Evolutionary conservation across 208 protist genomes (phyloP).

Genomic region (Leishmania martiniquensis): DNA sequence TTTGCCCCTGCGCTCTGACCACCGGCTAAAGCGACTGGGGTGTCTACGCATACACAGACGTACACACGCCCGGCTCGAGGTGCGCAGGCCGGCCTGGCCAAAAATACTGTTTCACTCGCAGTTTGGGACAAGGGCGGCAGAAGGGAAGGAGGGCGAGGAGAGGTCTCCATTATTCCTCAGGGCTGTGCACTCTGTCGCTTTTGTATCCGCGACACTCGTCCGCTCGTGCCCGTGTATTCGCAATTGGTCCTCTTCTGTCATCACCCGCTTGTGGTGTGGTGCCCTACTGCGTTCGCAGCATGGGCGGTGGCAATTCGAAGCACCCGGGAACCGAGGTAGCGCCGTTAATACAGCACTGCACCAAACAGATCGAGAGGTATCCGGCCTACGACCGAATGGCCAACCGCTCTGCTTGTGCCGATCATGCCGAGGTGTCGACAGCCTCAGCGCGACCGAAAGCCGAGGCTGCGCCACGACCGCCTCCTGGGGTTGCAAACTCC

Average conservation of each 20-base stretch:
- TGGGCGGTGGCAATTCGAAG: conserved; percentile 8
- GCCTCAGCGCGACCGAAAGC: background rate
- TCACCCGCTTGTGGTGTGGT: background rate
- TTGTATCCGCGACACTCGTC: too few species aligned
- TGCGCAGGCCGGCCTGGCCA: background rate
- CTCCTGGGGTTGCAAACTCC: background rate
- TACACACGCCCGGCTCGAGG: background rate
- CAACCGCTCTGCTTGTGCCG: background rate
- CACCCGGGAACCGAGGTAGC: background rate
- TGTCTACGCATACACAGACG: background rate
- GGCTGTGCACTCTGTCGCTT: background rate
- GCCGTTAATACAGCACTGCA: background rate
- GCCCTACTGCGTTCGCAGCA: background rate
- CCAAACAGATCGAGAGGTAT: background rate
- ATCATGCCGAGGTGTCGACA: background rate
- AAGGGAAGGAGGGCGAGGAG: background rate
- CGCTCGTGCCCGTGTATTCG: background rate
- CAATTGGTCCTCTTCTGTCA: background rate
- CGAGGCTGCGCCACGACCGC: background rate
- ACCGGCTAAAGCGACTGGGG: background rate
- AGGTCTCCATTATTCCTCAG: too few species aligned
- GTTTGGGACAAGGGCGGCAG: background rate
- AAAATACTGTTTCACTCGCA: background rate
- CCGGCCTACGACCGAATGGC: background rate
- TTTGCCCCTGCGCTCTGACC: background rate